A percentile compares a stretch with the other conserved stretches of the same genome.
Conservation (phyloP, 768 basidiomycete genomes). For the Naganishia friedmannii region DNA sequence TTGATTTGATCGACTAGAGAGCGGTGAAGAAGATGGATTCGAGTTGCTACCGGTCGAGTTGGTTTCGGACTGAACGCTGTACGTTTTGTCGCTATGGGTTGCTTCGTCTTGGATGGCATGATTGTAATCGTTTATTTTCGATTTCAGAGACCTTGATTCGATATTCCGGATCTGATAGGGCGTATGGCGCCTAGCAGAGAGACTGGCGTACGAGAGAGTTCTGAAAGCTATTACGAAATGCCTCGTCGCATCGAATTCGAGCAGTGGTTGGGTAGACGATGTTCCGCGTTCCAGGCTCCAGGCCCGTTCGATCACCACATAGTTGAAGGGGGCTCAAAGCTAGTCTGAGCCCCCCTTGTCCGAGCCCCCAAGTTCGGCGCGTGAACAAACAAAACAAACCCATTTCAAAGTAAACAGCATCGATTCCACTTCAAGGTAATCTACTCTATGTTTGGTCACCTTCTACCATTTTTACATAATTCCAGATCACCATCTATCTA, state of each 20-base stretch:
- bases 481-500: not conserved
- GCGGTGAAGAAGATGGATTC: conserved; percentile 44
- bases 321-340: not conserved
- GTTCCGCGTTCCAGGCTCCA: too few relatives aligned
- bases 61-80: conserved; percentile 32
- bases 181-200: too few relatives aligned
- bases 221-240: too few relatives aligned
- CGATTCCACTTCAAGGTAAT: not conserved
- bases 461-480: not conserved
- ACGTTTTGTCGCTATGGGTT: not conserved
- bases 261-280: too few relatives aligned
- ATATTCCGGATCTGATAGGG: too few relatives aligned
- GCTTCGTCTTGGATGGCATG: conserved; percentile 10
- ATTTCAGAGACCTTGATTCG: not conserved
- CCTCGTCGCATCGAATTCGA: too few relatives aligned
- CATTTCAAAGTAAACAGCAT: not conserved
- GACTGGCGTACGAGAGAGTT: too few relatives aligned
- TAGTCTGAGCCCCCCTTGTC: not conserved
- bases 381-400: conserved; percentile 5
- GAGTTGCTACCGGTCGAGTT: conserved; percentile 39
- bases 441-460: not conserved
- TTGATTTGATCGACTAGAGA: conserved; percentile 81
- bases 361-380: not conserved
- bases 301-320: too few relatives aligned
- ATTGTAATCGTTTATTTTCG: not conserved